phyloP scores from a whole-genome alignment of 306 rosid species.

The Crotalaria pallida region DNA sequence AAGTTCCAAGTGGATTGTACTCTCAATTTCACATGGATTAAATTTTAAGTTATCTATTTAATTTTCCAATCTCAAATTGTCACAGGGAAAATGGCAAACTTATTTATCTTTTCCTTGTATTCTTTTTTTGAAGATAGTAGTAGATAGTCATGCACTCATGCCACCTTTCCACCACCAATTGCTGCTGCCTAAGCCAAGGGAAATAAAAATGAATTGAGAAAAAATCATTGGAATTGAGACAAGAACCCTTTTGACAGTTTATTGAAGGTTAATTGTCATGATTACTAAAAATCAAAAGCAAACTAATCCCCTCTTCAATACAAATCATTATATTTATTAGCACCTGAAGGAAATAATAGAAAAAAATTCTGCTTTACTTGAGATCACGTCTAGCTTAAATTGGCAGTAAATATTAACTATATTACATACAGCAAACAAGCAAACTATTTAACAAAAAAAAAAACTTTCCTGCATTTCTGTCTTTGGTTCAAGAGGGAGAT shows the following conservation, averaged over 20 bases:
- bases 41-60: background rate
- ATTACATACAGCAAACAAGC: conserved; percentile 23
- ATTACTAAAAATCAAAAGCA: conserved; percentile 13
- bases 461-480: conserved; percentile 16
- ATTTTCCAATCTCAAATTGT: background rate
- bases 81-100: background rate
- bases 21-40: background rate
- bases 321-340: conserved; percentile 1
- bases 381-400: conserved; percentile 10
- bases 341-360: conserved; percentile 12
- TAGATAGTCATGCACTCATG: background rate
- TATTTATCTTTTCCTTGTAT: background rate
- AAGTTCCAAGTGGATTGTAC: background rate
- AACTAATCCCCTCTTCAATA: background rate
- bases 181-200: background rate
- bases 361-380: conserved; percentile 22
- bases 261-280: background rate
- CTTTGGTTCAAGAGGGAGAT: conserved; percentile 11
- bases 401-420: conserved; percentile 21
- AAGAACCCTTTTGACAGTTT: background rate
- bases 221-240: background rate
- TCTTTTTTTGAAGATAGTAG: background rate
- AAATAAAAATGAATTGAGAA: background rate
- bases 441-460: background rate
- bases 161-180: background rate